Evolutionary conservation across 2,329 filamentous ascomycete genomes (phyloP), one percentile per base, ranked within the genome.

Genomic region (Rhynchosporium agropyri): DNA sequence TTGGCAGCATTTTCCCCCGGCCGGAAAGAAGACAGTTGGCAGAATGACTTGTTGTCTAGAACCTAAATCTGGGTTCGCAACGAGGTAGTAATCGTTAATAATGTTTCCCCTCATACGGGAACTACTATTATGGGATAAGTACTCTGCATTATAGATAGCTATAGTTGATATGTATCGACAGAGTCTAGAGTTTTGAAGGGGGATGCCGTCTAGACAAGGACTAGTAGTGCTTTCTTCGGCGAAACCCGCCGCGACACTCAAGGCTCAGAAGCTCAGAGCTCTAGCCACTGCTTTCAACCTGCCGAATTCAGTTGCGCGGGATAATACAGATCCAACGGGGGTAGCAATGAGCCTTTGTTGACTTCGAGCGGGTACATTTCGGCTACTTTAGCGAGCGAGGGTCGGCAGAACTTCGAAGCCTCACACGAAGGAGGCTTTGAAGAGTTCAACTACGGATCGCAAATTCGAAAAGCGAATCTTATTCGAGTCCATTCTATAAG

Each of bases 401-500:
- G 42, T 43, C 42, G 42, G 42, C 13, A 43, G 42, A n/a, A 43
- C 42, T 10, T 43, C 42, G 42, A 43, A 43, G 42, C 42, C 42
- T 43, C 42, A 4, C 20, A 43, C 42, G 42, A n/a, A 8, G 20
- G 42, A 43, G 13, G 42, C 42, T 43, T 43, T 4, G 42, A 8
- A 40, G 2, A 40, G 20, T 20, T 20, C 20, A 20, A 20, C 20
- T 1, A 20, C 20, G 20, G 20, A 1, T 20, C 20, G 33, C 33
- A 5, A 1, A 36, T 10, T 36, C 3, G 33, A 36, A 36, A 42
- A 57, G 4, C 10, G 4, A 33, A 26, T 20, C 20, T 5, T 33
- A 33, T 13, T 57, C n/a, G 26, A 57, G 54, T 57, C 54, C 38
- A 57, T 45, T 46, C 40, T 57, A 33, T 20, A 45, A 36, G 40